A percentile compares a stretch with the other conserved stretches of the same genome.
Conservation (phyloP, 306 rosid species). For the Casuarina glauca region DNA sequence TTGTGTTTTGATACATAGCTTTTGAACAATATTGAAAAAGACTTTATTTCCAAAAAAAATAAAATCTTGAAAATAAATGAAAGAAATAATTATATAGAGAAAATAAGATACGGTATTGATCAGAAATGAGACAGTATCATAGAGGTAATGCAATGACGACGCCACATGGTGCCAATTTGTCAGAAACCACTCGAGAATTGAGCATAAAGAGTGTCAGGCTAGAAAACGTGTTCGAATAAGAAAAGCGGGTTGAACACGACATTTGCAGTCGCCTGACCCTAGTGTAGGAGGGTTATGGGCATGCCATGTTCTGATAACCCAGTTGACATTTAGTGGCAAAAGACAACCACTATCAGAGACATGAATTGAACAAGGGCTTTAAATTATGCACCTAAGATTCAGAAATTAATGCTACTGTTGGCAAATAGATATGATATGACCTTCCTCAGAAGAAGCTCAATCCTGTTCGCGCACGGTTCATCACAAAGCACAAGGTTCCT, state of each 20-base stretch:
- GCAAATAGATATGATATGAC: not conserved
- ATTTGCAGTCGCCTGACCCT: not conserved
- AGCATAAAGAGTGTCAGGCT: slow-evolving; percentile 20
- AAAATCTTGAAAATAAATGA: too few species aligned
- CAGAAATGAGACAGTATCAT: slow-evolving; percentile 3
- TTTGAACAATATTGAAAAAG: too few species aligned
- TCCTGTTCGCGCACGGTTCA: not conserved
- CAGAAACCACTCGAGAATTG: slow-evolving; percentile 23
- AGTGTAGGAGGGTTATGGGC: not conserved
- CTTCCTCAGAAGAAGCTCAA: not conserved
- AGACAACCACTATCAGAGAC: not conserved
- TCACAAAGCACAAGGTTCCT: not conserved
- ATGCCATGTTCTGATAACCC: not conserved
- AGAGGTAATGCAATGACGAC: slow-evolving; percentile 11
- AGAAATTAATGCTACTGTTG: not conserved
- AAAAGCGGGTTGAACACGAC: not conserved
- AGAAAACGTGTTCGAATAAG: slow-evolving; percentile 14
- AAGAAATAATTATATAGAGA: too few species aligned
- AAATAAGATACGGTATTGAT: not conserved
- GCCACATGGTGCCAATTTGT: slow-evolving; percentile 18
- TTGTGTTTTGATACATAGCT: too few species aligned
- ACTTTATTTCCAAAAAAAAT: too few species aligned
- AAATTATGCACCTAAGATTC: slow-evolving; percentile 8
- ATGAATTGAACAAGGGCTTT: not conserved
- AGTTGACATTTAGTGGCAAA: not conserved